Evolutionary conservation across 1,284 basidiomycete species (phyloP).

Genomic region (Bjerkandera adusta): DNA sequence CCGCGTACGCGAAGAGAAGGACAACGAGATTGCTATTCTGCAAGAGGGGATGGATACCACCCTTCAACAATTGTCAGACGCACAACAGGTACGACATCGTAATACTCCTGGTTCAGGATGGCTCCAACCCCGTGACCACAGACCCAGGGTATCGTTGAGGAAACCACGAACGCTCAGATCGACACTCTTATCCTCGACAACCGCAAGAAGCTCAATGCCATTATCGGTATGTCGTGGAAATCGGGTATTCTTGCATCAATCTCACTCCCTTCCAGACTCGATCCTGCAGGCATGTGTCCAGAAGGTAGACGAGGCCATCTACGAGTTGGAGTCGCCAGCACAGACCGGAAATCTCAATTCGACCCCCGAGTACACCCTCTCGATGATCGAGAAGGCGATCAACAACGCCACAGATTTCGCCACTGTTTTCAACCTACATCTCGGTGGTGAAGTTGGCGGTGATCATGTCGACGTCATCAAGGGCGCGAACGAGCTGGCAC

Average conservation of each 20-base stretch:
- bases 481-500: conserved; percentile 94
- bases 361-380: conserved; percentile 96
- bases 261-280: conserved; percentile 62
- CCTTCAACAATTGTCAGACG: conserved; percentile 85
- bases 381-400: conserved; percentile 96
- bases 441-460: conserved; percentile 86
- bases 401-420: conserved; percentile 97
- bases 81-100: conserved; percentile 65
- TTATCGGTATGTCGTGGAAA: conserved; percentile 68
- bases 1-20: conserved; percentile 90
- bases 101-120: conserved; percentile 2
- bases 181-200: conserved; percentile 97
- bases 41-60: conserved; percentile 97
- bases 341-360: conserved; percentile 94
- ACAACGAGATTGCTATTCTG: conserved; percentile 93
- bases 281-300: conserved; percentile 96
- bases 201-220: conserved; percentile 96
- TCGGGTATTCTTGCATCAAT: not conserved
- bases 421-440: conserved; percentile 89
- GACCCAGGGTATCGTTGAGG: conserved; percentile 83
- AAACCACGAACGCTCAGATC: conserved; percentile 93
- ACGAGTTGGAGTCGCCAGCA: conserved; percentile 95
- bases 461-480: conserved; percentile 99
- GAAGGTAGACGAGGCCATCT: conserved; percentile 96
- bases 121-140: conserved; percentile 31